These are phyloP conservation scores for Citropsis articulata DNA, from an alignment of 345 rosid species.

Conservation along the genomic window DNA sequence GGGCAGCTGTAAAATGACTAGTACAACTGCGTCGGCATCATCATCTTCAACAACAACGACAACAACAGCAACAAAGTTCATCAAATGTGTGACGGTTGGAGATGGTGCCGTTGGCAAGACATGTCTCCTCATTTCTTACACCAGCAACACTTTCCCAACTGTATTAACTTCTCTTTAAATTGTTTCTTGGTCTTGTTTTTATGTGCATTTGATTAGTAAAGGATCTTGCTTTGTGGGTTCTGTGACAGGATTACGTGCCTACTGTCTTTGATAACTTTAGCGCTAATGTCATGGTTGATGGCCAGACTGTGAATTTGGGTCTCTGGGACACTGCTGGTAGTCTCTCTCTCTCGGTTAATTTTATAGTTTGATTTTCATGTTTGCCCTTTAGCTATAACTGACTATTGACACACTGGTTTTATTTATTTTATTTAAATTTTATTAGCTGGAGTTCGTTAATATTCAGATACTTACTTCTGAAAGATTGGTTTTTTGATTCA, in stretches of 20 bases:
- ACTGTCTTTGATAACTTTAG: constrained; percentile 91
- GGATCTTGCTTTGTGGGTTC: constrained; percentile 6
- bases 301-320: constrained; percentile 76
- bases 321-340: constrained; percentile 97
- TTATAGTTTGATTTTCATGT: background rate
- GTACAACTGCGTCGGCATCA: constrained; percentile 4
- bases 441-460: background rate
- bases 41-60: constrained; percentile 18
- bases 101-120: constrained; percentile 97
- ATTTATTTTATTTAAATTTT: constrained; percentile 13
- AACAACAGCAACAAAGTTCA: constrained; percentile 56
- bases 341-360: constrained; percentile 2
- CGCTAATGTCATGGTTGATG: constrained; percentile 89
- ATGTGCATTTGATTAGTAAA: background rate
- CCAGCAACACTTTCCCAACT: constrained; percentile 85
- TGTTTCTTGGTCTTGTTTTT: background rate
- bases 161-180: constrained; percentile 23
- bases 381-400: background rate
- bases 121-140: constrained; percentile 83
- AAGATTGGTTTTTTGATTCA: background rate
- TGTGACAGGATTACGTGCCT: constrained; percentile 61
- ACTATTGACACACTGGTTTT: background rate
- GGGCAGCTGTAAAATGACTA: background rate
- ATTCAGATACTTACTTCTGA: background rate
- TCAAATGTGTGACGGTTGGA: constrained; percentile 91